Base-by-base conservation (phyloP, 768 basidiomycete genomes). In the Leucocoprinus leucothites region DNA sequence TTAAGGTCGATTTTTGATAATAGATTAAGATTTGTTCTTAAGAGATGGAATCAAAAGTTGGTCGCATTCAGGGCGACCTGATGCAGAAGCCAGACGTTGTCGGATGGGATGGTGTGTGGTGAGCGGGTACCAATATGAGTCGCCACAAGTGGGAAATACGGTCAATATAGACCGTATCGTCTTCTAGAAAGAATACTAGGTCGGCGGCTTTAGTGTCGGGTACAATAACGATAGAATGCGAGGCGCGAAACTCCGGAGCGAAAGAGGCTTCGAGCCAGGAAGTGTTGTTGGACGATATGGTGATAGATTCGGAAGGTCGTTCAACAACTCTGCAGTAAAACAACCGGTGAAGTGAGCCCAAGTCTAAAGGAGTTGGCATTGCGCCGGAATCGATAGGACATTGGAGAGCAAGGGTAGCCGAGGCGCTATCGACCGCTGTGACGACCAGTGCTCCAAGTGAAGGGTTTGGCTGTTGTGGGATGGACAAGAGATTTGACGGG, bases 11-110 rank as follows among this genome's bases (percentile, higher is more conserved):
- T 8, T 9, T 41, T 24, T 64, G 58, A 3, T 60, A 48, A n/a
- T n/a, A 64, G 16, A 8, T 56, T 40, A 1, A 60, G 54, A 11
- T 62, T 63, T 1, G 51, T 55, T 3, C 69, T 60, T 1, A 56
- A 63, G 7, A 72, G 65, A 44, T 74, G 70, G 35, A 66, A 63
- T 31, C 64, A 57, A 54, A 71, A 72, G 41, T 69, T 64, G 1
- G 62, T 51, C 9, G 52, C 57, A 4, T 52, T 48, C 44, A 56
- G 52, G 6, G 66, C 58, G 28, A 69, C 57, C 4, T 57, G 54
- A 3, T 49, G 65, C 28, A 72, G 55, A 1, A 42, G 47, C 8
- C 56, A 35, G 18, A 49, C n/a, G 11, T 66, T 48, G 1, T 51
- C 51, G 8, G 40, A 40, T 1, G 53, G 42, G 11, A 68, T 57